Conservation (phyloP, 1,284 basidiomycete genomes). For the Phaffia rhodozyma region DNA sequence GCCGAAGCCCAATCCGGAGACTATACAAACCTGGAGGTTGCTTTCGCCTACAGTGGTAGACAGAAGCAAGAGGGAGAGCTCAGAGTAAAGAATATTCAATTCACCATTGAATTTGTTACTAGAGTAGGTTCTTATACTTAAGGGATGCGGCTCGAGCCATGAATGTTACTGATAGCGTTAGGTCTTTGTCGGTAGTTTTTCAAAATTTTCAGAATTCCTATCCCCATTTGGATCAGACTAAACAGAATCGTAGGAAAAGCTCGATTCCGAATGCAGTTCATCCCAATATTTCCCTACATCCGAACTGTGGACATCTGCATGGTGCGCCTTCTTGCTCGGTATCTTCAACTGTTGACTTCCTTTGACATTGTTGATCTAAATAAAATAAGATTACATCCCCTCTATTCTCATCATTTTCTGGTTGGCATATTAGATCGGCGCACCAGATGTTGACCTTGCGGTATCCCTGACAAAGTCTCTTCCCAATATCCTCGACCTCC, state of each 20-base stretch:
- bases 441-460: no score
- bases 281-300: slow-evolving; percentile 57
- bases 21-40: slow-evolving; percentile 8
- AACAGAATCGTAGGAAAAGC: slow-evolving; percentile 57
- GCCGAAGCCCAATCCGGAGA: slow-evolving; percentile 35
- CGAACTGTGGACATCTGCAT: slow-evolving; percentile 33
- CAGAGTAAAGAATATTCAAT: slow-evolving; percentile 48
- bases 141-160: no score
- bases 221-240: slow-evolving; percentile 62
- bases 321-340: slow-evolving; percentile 34
- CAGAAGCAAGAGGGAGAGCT: slow-evolving; percentile 43
- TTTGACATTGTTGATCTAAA: no score
- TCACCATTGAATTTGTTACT: slow-evolving; percentile 61
- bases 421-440: no score
- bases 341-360: slow-evolving; percentile 27
- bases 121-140: slow-evolving; percentile 26
- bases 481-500: slow-evolving; percentile 63
- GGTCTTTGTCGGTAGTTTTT: no score
- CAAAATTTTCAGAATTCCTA: slow-evolving; percentile 24
- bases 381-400: no score
- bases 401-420: no score
- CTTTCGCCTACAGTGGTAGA: slow-evolving; percentile 39
- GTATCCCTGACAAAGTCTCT: neutral
- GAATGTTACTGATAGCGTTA: no score
- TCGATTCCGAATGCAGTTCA: slow-evolving; percentile 66